These are phyloP conservation scores for Bjerkandera adusta DNA, from an alignment of 1,284 basidiomycete species.

Conservation along the genomic window DNA sequence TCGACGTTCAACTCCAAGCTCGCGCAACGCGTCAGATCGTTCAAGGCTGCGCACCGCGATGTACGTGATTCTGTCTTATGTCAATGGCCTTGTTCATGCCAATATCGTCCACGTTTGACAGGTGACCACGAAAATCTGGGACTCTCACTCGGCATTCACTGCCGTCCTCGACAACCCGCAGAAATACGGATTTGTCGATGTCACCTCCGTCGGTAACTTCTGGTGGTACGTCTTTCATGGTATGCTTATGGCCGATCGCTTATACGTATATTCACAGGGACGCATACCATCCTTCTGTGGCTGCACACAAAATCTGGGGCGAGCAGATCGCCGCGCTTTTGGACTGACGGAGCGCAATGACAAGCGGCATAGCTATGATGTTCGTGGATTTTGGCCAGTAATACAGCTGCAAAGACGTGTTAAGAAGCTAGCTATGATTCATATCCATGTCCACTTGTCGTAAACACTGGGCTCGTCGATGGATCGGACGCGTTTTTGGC, in stretches of 20 bases:
- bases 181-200: slow-evolving; percentile 51
- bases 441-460: too few species aligned
- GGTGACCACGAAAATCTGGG: slow-evolving; percentile 50
- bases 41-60: slow-evolving; percentile 39
- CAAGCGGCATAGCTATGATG: too few species aligned
- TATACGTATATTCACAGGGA: not conserved
- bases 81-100: slow-evolving; percentile 12
- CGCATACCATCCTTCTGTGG: slow-evolving; percentile 36
- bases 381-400: too few species aligned
- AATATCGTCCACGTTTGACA: slow-evolving; percentile 22
- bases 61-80: slow-evolving; percentile 43
- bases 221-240: slow-evolving; percentile 37
- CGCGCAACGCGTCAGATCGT: slow-evolving; percentile 32
- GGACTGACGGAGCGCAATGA: too few species aligned
- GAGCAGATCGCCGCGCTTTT: slow-evolving; percentile 20
- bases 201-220: slow-evolving; percentile 49
- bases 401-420: too few species aligned
- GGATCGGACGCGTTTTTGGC: too few species aligned
- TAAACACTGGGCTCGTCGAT: too few species aligned
- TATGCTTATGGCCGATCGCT: not conserved
- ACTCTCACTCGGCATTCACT: slow-evolving; percentile 51
- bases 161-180: slow-evolving; percentile 46
- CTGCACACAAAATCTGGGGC: slow-evolving; percentile 27
- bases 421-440: too few species aligned
- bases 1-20: slow-evolving; percentile 48